Evolutionary conservation across 345 rosid genomes (phyloP).

Genomic region (Aurinia saxatilis): DNA sequence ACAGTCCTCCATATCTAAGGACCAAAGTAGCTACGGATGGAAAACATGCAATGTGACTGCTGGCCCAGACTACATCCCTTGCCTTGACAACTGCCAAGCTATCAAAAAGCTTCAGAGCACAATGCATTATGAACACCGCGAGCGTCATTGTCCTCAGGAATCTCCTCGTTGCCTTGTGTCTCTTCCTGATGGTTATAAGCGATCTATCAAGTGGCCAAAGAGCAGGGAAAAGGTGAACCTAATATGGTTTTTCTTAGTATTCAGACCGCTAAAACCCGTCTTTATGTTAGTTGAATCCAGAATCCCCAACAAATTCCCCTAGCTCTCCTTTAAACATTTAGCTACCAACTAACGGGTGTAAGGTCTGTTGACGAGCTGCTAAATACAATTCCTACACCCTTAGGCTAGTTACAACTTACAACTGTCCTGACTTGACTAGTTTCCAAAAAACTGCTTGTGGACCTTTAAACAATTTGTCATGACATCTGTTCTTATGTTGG

Average conservation of each 20-base stretch:
- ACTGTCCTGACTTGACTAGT: not conserved
- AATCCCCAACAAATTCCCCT: not conserved
- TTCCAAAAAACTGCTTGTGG: not conserved
- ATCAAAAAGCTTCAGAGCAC: constrained; percentile 62
- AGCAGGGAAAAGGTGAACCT: constrained; percentile 68
- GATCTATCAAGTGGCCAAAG: constrained; percentile 72
- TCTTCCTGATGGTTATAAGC: constrained; percentile 67
- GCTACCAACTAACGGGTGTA: no score
- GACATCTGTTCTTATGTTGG: constrained; percentile 5
- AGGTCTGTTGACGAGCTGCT: no score
- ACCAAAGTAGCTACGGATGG: constrained; percentile 45
- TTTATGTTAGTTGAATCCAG: not conserved
- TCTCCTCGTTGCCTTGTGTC: constrained; percentile 84
- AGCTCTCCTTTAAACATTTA: not conserved
- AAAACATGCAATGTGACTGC: constrained; percentile 78
- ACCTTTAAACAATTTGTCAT: not conserved
- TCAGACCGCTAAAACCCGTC: not conserved
- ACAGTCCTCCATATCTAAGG: constrained; percentile 31
- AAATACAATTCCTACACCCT: no score
- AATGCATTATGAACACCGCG: constrained; percentile 81
- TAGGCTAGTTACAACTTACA: no score
- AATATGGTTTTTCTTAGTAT: no score
- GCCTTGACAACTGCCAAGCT: constrained; percentile 79
- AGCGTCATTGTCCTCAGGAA: constrained; percentile 84
- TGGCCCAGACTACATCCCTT: constrained; percentile 92